Conservation (phyloP, 1,284 basidiomycete genomes). For the Kwoniella shivajii region DNA sequence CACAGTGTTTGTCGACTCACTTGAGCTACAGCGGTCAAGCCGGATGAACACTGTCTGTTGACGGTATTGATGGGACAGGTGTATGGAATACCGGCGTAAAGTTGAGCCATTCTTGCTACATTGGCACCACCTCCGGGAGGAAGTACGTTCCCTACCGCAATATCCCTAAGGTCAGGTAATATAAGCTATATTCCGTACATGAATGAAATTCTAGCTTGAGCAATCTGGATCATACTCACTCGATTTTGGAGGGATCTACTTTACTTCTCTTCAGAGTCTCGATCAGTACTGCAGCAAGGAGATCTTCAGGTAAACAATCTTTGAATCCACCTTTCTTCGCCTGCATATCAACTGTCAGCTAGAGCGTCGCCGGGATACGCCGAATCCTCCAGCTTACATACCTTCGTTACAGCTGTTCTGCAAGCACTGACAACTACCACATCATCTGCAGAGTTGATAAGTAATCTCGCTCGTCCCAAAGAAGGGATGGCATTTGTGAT, state of each 20-base stretch:
- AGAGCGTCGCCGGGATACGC: too few relatives aligned
- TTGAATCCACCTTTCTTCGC: constrained; percentile 89
- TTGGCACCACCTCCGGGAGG: constrained; percentile 87
- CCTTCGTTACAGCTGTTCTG: constrained; percentile 88
- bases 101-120: constrained; percentile 90
- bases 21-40: constrained; percentile 81
- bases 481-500: constrained; percentile 51
- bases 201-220: background rate
- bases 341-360: too few relatives aligned
- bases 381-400: constrained; percentile 39
- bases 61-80: constrained; percentile 78
- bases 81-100: constrained; percentile 88
- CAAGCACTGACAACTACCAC: constrained; percentile 88
- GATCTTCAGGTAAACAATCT: constrained; percentile 85
- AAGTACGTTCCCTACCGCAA: constrained; percentile 91
- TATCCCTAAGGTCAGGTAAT: constrained; percentile 77
- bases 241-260: constrained; percentile 49
- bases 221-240: constrained; percentile 31
- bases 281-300: constrained; percentile 78
- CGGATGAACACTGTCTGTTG: constrained; percentile 94
- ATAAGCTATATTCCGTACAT: background rate
- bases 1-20: constrained; percentile 14
- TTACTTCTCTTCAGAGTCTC: constrained; percentile 61
- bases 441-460: constrained; percentile 70
- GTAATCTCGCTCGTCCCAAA: constrained; percentile 59